Percentiles rank a stretch among this genome's conserved stretches.
Conservation (phyloP, 2,329 filamentous ascomycete species). For the Aspergillus niger region DNA sequence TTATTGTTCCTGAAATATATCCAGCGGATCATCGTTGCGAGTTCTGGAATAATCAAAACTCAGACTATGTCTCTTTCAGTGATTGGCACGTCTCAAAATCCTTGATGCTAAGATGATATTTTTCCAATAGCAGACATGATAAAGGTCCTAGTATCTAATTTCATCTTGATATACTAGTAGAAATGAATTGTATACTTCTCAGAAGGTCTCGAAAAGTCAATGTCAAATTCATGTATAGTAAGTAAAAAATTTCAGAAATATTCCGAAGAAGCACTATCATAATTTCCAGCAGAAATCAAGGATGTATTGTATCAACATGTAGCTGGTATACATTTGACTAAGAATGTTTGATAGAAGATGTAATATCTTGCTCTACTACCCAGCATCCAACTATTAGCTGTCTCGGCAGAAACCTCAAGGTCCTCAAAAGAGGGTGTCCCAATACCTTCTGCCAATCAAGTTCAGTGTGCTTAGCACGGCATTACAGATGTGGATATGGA, state of each 20-base stretch:
- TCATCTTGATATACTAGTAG: too few species aligned
- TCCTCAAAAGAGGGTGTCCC: neutral
- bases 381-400: neutral
- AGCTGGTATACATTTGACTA: too few species aligned
- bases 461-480: neutral
- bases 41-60: too few species aligned
- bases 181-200: too few species aligned
- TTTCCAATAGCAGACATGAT: neutral
- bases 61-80: too few species aligned
- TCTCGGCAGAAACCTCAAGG: neutral
- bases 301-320: conserved; percentile 18
- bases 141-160: too few species aligned
- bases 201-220: conserved; percentile 33
- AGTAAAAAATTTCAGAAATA: too few species aligned
- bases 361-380: neutral
- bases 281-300: conserved; percentile 38
- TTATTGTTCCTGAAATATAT: too few species aligned
- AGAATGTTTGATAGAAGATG: too few species aligned
- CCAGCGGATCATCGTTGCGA: too few species aligned
- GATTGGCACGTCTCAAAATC: too few species aligned
- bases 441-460: neutral
- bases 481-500: neutral
- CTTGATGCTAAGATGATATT: neutral
- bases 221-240: too few species aligned
- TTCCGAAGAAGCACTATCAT: conserved; percentile 37